A percentile compares a stretch with the other conserved stretches of the same genome.
These are phyloP conservation scores for Meyerozyma carpophila DNA, from an alignment of 1,139 yeast genomes.

Conservation along the genomic window DNA sequence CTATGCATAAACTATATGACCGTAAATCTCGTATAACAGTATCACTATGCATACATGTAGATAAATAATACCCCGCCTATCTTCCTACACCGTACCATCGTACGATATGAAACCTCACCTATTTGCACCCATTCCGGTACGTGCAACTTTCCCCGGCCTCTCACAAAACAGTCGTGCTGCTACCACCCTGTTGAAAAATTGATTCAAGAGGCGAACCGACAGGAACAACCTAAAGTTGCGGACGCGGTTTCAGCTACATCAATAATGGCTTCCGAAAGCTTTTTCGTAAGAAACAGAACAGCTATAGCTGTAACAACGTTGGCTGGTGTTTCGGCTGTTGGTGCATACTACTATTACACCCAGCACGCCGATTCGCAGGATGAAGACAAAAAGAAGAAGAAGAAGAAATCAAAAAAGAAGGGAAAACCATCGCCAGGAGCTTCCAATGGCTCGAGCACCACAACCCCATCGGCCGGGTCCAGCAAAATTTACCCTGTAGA, in stretches of 20 bases:
- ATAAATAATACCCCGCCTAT: no score
- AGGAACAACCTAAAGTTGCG: not conserved
- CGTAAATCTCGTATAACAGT: no score
- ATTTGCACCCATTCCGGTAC: not conserved
- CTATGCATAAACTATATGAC: no score
- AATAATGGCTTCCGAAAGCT: slow-evolving; percentile 18
- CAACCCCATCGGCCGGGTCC: slow-evolving; percentile 9
- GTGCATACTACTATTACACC: slow-evolving; percentile 51
- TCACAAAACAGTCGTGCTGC: slow-evolving; percentile 11
- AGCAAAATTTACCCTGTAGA: slow-evolving; percentile 40
- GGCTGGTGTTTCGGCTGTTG: slow-evolving; percentile 58
- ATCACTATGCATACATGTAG: no score
- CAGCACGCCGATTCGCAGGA: slow-evolving; percentile 23
- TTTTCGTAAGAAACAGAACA: slow-evolving; percentile 53
- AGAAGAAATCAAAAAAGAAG: slow-evolving; percentile 31
- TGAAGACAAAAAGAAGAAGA: slow-evolving; percentile 19
- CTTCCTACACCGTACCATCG: no score
- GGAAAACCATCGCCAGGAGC: slow-evolving; percentile 11
- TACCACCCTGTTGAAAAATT: slow-evolving; percentile 9
- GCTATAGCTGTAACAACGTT: slow-evolving; percentile 56
- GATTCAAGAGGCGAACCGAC: slow-evolving; percentile 4
- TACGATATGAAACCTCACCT: not conserved
- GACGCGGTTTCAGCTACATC: not conserved
- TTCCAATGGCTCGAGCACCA: slow-evolving; percentile 12
- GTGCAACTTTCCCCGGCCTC: not conserved